Conservation (phyloP, 2,329 filamentous ascomycete species). For the Salinomyces thailandicus region DNA sequence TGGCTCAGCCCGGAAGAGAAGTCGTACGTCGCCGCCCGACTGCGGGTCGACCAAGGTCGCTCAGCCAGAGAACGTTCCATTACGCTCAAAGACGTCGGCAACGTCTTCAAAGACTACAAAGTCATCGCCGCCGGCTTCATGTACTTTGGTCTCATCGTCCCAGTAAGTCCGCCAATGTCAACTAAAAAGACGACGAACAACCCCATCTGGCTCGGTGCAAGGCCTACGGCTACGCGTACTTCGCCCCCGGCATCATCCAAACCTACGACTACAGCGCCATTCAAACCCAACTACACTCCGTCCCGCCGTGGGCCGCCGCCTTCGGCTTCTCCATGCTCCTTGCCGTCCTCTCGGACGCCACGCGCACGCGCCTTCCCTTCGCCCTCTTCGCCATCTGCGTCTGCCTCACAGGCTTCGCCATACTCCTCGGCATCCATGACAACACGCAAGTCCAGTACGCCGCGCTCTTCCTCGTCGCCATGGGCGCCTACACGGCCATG, state of each 20-base stretch:
- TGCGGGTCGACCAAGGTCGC: conserved; percentile 38
- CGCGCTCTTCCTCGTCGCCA: conserved; percentile 70
- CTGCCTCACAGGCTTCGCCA: conserved; percentile 62
- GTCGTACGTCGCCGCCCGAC: conserved; percentile 35
- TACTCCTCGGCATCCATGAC: conserved; percentile 62
- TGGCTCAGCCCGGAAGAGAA: conserved; percentile 40
- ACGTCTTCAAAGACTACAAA: conserved; percentile 41
- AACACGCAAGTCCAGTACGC: conserved; percentile 60
- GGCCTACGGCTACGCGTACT: conserved; percentile 24
- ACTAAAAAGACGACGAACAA: too few relatives aligned
- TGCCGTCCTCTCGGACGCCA: conserved; percentile 60
- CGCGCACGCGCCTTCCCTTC: conserved; percentile 65
- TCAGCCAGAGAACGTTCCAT: conserved; percentile 37
- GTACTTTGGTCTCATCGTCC: conserved; percentile 40
- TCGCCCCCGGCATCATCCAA: conserved; percentile 39
- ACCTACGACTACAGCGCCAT: conserved; percentile 42
- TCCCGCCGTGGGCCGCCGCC: conserved; percentile 56
- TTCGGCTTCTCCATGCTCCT: conserved; percentile 70
- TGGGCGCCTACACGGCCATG: conserved; percentile 66
- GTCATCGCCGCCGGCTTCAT: conserved; percentile 41
- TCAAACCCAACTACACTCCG: conserved; percentile 44
- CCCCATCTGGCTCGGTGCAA: too few relatives aligned
- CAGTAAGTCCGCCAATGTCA: too few relatives aligned
- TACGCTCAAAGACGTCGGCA: conserved; percentile 31
- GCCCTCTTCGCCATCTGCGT: conserved; percentile 57